Evolutionary conservation across 768 basidiomycete species (phyloP).

Genomic region (Steccherinum ochraceum): DNA sequence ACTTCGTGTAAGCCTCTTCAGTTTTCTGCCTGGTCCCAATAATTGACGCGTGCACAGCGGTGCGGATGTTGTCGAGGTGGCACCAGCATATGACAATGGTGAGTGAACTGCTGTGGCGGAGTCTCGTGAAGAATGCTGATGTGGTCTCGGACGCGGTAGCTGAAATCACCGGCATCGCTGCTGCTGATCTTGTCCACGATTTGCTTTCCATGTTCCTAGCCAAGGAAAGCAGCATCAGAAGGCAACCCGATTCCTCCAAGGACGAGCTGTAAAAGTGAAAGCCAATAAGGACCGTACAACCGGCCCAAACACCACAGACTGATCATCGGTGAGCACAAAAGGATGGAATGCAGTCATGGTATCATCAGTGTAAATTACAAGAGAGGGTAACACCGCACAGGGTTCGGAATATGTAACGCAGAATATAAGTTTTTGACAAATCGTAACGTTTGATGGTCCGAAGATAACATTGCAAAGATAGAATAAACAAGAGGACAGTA

Average conservation of each 20-base stretch:
- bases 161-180: constrained; percentile 62
- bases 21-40: not conserved
- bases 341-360: not conserved
- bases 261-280: constrained; percentile 20
- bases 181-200: constrained; percentile 65
- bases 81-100: constrained; percentile 72
- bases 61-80: constrained; percentile 66
- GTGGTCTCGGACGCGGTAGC: no score
- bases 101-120: no score
- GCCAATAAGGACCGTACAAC: not conserved
- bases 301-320: no score
- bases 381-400: not conserved
- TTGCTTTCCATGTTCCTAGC: constrained; percentile 57
- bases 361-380: not conserved
- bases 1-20: constrained; percentile 61
- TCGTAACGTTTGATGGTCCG: not conserved
- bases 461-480: not conserved
- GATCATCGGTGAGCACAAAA: not conserved
- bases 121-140: no score
- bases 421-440: no score
- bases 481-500: not conserved
- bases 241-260: constrained; percentile 12
- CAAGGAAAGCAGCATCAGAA: constrained; percentile 25
- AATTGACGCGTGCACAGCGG: not conserved
- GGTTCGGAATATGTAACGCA: not conserved